These are phyloP conservation scores for Hirsutella rhossiliensis DNA, from an alignment of 2,329 filamentous ascomycete species.

Conservation along the genomic window DNA sequence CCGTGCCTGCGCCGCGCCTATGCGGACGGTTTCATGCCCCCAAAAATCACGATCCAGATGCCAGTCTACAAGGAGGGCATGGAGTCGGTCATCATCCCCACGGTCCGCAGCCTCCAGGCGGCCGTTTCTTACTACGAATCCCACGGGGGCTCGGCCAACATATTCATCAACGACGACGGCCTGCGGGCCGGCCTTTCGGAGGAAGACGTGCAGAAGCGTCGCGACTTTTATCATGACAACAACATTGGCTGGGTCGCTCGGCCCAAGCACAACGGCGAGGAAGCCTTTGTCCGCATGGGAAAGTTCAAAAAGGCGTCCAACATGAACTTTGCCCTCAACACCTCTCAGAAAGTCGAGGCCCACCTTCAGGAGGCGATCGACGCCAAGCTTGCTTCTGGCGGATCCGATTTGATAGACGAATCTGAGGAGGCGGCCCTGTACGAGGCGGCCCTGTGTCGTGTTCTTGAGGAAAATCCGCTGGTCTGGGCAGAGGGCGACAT, in stretches of 20 bases:
- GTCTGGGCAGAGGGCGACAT: slow-evolving; percentile 49
- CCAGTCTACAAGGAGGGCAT: slow-evolving; percentile 30
- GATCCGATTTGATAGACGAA: slow-evolving; percentile 11
- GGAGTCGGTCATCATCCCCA: slow-evolving; percentile 33
- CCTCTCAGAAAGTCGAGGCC: slow-evolving; percentile 50
- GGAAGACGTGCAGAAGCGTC: slow-evolving; percentile 25
- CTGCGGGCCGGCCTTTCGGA: slow-evolving; percentile 38
- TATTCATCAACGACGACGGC: slow-evolving; percentile 53
- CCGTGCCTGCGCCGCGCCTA: slow-evolving; percentile 20
- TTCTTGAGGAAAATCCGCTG: slow-evolving; percentile 31
- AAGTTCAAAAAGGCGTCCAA: slow-evolving; percentile 68
- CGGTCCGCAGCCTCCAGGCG: slow-evolving; percentile 32
- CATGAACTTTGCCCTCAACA: slow-evolving; percentile 59
- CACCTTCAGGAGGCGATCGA: slow-evolving; percentile 29
- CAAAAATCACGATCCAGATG: slow-evolving; percentile 21
- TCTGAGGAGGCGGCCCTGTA: slow-evolving; percentile 32
- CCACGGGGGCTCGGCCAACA: slow-evolving; percentile 31
- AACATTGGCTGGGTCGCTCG: slow-evolving; percentile 34
- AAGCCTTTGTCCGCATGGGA: slow-evolving; percentile 40
- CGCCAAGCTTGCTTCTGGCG: slow-evolving; percentile 5
- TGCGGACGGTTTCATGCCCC: slow-evolving; percentile 18
- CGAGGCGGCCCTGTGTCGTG: slow-evolving; percentile 32
- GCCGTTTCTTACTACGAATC: slow-evolving; percentile 38
- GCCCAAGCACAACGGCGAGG: slow-evolving; percentile 32
- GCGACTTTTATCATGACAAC: slow-evolving; percentile 37